A percentile compares a stretch with the other conserved stretches of the same genome.
Evolutionary conservation across 1,284 basidiomycete species (phyloP).

Genomic region (Papiliotrema terrestris): DNA sequence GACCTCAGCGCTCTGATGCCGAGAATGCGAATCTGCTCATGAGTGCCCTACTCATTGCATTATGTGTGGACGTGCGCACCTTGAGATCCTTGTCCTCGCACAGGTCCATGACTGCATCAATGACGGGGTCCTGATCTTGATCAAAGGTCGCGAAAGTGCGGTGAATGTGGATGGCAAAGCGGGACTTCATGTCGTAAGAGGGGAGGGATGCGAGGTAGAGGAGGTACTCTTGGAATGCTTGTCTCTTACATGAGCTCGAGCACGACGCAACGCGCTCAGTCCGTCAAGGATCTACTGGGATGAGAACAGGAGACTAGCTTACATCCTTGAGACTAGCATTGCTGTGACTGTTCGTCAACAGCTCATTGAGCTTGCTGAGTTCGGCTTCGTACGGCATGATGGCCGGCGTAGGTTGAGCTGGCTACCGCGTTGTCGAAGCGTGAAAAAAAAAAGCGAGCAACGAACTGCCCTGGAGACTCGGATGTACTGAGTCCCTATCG

Average conservation of each 20-base stretch:
- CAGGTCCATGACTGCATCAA: slow-evolving; percentile 35
- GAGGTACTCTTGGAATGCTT: slow-evolving; percentile 8
- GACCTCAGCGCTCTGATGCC: slow-evolving; percentile 32
- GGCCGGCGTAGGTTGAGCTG: neutral
- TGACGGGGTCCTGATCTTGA: slow-evolving; percentile 30
- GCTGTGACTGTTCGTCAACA: neutral
- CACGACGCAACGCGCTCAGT: too few species aligned
- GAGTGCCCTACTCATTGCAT: neutral
- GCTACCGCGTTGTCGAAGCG: too few species aligned
- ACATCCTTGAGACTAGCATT: neutral
- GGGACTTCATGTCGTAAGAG: slow-evolving; percentile 17
- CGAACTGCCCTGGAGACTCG: too few species aligned
- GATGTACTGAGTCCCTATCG: too few species aligned
- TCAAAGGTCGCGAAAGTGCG: slow-evolving; percentile 32
- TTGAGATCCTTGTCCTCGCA: slow-evolving; percentile 38
- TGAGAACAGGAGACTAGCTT: neutral
- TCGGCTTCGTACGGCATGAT: neutral
- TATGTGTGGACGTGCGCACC: slow-evolving; percentile 8
- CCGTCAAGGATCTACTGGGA: too few species aligned
- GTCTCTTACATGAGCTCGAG: neutral
- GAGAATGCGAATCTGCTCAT: slow-evolving; percentile 20
- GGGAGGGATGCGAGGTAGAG: slow-evolving; percentile 19
- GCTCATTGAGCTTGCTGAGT: neutral
- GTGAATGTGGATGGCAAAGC: slow-evolving; percentile 22
- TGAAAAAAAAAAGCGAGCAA: too few species aligned